Percentiles rank a stretch among this genome's conserved stretches.
phyloP scores from a whole-genome alignment of 768 basidiomycete species.

The Coprinopsis marcescibilis region DNA sequence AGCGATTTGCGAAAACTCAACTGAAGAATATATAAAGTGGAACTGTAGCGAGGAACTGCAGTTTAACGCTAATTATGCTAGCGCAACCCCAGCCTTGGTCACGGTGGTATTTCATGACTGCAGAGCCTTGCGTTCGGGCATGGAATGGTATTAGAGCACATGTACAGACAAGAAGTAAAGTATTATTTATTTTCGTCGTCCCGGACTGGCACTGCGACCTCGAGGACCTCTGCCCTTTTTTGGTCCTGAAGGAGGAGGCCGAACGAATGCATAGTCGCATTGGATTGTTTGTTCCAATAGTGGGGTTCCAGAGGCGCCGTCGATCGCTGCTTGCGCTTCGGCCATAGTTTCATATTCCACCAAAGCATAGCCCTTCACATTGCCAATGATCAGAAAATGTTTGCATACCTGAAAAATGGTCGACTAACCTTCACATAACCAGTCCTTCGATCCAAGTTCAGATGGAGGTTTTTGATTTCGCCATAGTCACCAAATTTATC shows the following conservation, averaged over 20 bases:
- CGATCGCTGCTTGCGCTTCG: conserved; percentile 92
- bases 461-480: conserved; percentile 95
- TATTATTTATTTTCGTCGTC: conserved; percentile 45
- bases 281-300: conserved; percentile 83
- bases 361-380: conserved; percentile 86
- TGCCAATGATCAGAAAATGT: not conserved
- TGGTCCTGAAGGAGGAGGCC: conserved; percentile 80
- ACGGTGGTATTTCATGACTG: not conserved
- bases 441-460: conserved; percentile 94
- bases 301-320: conserved; percentile 76
- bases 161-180: conserved; percentile 6
- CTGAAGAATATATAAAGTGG: too few relatives aligned
- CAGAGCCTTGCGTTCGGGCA: not conserved
- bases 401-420: conserved; percentile 1
- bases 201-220: conserved; percentile 80
- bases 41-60: too few relatives aligned
- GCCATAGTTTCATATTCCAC: conserved; percentile 96
- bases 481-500: conserved; percentile 97
- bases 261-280: conserved; percentile 91
- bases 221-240: conserved; percentile 67
- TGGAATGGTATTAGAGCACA: not conserved
- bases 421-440: conserved; percentile 92
- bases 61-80: too few relatives aligned
- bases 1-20: too few relatives aligned
- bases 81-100: too few relatives aligned